These are phyloP conservation scores for Boletus rufocinnamomeus DNA, from an alignment of 768 basidiomycete genomes.

Conservation along the genomic window DNA sequence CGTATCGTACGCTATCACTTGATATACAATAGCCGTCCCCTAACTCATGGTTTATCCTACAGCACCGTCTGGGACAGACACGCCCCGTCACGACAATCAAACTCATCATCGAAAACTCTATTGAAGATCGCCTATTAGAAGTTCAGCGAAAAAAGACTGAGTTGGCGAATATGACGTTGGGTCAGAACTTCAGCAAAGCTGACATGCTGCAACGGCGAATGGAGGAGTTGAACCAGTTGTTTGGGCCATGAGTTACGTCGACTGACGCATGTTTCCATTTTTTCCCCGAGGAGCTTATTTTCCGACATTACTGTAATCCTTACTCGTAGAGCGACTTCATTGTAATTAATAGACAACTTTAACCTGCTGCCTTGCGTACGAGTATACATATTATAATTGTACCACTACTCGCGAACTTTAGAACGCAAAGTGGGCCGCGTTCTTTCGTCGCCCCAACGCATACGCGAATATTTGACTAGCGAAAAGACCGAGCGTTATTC, in stretches of 20 bases:
- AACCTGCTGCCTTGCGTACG: slow-evolving; percentile 1
- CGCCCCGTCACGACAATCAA: slow-evolving; percentile 90
- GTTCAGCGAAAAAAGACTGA: slow-evolving; percentile 95
- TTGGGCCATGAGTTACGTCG: slow-evolving; percentile 46
- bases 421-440: slow-evolving; percentile 74
- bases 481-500: slow-evolving; percentile 84
- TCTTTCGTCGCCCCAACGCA: slow-evolving; percentile 71
- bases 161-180: slow-evolving; percentile 91
- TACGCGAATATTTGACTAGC: slow-evolving; percentile 78
- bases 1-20: slow-evolving; percentile 70
- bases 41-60: slow-evolving; percentile 7
- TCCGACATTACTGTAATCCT: slow-evolving; percentile 30
- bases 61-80: slow-evolving; percentile 97
- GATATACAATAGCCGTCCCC: background rate
- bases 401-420: slow-evolving; percentile 33
- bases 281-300: slow-evolving; percentile 22
- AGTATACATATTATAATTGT: background rate
- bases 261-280: slow-evolving; percentile 18
- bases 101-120: slow-evolving; percentile 91
- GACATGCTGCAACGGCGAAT: slow-evolving; percentile 85
- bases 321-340: slow-evolving; percentile 31
- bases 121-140: slow-evolving; percentile 89
- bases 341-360: slow-evolving; percentile 35
- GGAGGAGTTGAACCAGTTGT: slow-evolving; percentile 83
- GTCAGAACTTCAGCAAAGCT: slow-evolving; percentile 81